Base-by-base conservation (phyloP, 257 asterid species). In the Petunia secreta region DNA sequence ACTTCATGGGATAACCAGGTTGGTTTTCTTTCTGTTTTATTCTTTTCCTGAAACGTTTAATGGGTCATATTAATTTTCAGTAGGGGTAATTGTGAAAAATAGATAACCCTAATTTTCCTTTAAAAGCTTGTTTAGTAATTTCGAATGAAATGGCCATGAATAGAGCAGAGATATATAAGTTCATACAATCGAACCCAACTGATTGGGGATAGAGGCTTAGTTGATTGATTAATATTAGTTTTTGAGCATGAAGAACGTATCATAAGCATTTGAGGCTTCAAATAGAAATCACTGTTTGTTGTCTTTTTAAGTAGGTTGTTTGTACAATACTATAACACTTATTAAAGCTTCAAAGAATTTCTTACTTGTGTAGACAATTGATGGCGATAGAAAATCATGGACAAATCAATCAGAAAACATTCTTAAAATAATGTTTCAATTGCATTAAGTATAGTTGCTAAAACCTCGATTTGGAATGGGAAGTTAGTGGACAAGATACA, bases 1-100 rank as follows among this genome's bases (percentile, higher is more conserved):
- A 89, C 96, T 67, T 93, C 98, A 16, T 95, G 99, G 99, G 99
- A 95, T 89, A 95, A 92, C 82, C 99, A 95, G 97, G 99, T 92
- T 79, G 25, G 8, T 65, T 69, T 69, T 16, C 53, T 76, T 50
- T 55, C 36, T 54, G 83, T 10, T 79, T 54, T 10, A 37, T 5
- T 2, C 38, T 37, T 52, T 52, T 36, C 36, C 53, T 11, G n/a
- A 4, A n/a, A 7, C 8, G 16, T 14, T 44, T 69, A 11, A 16
- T 46, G 58, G 59, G 76, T 46, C 59, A 44, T 69, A 14, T n/a
- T 16, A 44, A n/a, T 25, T 25, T 69, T 16, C 40, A 16, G 25
- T 46, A 46, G 58, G 76, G 76, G 46, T 11, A 25, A 44, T 9
- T 68, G 39, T 44, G 76, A 44, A 68, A 69, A 9, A 8, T 67